These are phyloP conservation scores for Trichoderma koningiopsis DNA, from an alignment of 2,329 filamentous ascomycete genomes.

Conservation along the genomic window DNA sequence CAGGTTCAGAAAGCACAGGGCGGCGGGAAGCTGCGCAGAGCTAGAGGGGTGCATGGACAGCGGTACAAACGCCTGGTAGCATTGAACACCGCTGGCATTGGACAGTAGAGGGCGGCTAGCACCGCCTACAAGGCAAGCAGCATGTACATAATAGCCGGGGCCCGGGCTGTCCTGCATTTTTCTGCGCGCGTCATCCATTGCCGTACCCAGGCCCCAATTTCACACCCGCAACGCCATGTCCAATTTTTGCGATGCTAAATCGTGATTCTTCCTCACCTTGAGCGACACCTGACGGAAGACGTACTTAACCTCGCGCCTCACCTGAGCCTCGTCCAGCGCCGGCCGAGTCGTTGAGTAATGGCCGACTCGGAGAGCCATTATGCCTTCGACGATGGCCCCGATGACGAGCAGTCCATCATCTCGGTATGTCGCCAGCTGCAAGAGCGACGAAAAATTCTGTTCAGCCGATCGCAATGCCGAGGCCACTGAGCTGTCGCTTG, in stretches of 20 bases:
- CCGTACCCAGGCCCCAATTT: conserved; percentile 16
- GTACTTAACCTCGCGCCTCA: conserved; percentile 16
- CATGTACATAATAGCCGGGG: conserved; percentile 5
- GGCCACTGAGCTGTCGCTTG: conserved; percentile 33
- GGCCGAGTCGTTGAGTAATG: conserved; percentile 38
- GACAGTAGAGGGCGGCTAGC: not conserved
- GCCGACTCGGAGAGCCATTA: conserved; percentile 48
- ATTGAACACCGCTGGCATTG: not conserved
- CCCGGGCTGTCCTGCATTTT: conserved; percentile 1
- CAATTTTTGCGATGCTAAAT: conserved; percentile 23
- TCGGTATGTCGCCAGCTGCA: conserved; percentile 36
- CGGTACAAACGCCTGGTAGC: not conserved
- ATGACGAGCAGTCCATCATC: conserved; percentile 53
- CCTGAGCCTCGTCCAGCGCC: conserved; percentile 10
- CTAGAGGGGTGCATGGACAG: conserved; percentile 11
- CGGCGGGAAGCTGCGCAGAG: not conserved
- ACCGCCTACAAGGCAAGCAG: not conserved
- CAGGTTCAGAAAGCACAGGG: not conserved
- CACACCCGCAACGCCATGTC: conserved; percentile 23
- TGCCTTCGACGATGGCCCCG: conserved; percentile 51
- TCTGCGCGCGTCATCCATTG: conserved; percentile 23
- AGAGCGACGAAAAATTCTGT: not conserved
- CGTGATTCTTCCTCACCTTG: not conserved
- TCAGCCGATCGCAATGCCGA: not conserved
- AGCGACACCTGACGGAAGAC: not conserved